Evolutionary conservation across 2,329 filamentous ascomycete species (phyloP).

Genomic region (Epichloe bromicola): DNA sequence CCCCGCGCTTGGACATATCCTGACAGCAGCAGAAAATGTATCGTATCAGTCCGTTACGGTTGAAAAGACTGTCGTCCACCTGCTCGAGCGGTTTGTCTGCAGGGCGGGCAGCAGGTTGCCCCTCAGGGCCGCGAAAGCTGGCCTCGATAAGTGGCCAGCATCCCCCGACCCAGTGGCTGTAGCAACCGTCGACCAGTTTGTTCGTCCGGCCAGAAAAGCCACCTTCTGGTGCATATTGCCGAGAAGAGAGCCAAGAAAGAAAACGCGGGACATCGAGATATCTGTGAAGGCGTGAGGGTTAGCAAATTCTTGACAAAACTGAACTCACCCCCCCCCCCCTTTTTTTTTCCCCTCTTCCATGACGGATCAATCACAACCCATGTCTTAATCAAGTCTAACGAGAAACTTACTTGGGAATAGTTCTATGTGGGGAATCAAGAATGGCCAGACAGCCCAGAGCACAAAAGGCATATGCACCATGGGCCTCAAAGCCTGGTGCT

Average conservation of each 20-base stretch:
- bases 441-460: constrained; percentile 81
- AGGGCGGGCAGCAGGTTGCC: constrained; percentile 15
- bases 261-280: constrained; percentile 66
- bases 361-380: background rate
- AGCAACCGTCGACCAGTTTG: constrained; percentile 96
- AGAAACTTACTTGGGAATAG: constrained; percentile 52
- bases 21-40: constrained; percentile 90
- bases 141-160: constrained; percentile 90
- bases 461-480: constrained; percentile 98
- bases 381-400: background rate
- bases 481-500: constrained; percentile 77
- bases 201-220: constrained; percentile 91
- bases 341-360: background rate
- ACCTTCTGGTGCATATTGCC: constrained; percentile 83
- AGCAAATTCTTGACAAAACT: constrained; percentile 15
- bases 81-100: constrained; percentile 16
- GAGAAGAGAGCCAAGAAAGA: constrained; percentile 75
- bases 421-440: constrained; percentile 63
- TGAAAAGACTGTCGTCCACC: constrained; percentile 48
- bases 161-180: constrained; percentile 93
- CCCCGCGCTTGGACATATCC: constrained; percentile 55
- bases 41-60: constrained; percentile 68
- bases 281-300: constrained; percentile 27
- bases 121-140: constrained; percentile 44
- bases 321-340: background rate